Percentiles rank a stretch among this genome's conserved stretches.
Conservation (phyloP, 257 asterid genomes). For the Fraxinus americana region DNA sequence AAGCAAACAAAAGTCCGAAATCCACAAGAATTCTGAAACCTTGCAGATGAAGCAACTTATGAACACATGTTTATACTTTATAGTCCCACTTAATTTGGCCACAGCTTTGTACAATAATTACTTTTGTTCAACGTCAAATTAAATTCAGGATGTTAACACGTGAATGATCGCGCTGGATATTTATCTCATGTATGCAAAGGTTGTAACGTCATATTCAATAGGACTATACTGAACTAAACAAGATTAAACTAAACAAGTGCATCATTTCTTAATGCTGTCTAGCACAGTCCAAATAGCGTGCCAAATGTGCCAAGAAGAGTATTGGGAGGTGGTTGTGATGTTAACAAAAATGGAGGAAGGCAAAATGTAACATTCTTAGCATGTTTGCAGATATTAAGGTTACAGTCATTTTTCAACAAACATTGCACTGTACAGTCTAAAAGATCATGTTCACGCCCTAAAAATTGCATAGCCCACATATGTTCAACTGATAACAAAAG, state of each 20-base stretch:
- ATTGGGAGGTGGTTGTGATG: background rate
- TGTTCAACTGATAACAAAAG: background rate
- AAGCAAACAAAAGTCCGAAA: conserved; percentile 34
- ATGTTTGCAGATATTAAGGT: background rate
- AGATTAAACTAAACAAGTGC: no score
- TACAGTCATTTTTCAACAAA: background rate
- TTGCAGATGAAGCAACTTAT: conserved; percentile 49
- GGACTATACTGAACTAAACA: background rate
- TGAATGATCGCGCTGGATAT: background rate
- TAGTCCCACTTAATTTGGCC: conserved; percentile 31
- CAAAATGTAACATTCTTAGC: background rate
- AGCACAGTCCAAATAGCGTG: background rate
- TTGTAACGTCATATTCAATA: no score
- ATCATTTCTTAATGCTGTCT: background rate
- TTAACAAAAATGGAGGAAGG: no score
- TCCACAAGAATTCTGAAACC: conserved; percentile 36
- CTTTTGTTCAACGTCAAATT: conserved; percentile 7
- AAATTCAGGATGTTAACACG: background rate
- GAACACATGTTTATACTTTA: conserved; percentile 35
- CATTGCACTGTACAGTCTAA: background rate
- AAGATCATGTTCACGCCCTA: background rate
- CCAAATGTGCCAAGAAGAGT: background rate
- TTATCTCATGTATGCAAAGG: background rate
- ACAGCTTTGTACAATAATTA: conserved; percentile 38
- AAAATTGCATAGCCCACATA: background rate